A percentile compares a stretch with the other conserved stretches of the same genome.
These are phyloP conservation scores for Oryza punctata DNA, from an alignment of 176 grass and related monocot genomes.

Conservation along the genomic window DNA sequence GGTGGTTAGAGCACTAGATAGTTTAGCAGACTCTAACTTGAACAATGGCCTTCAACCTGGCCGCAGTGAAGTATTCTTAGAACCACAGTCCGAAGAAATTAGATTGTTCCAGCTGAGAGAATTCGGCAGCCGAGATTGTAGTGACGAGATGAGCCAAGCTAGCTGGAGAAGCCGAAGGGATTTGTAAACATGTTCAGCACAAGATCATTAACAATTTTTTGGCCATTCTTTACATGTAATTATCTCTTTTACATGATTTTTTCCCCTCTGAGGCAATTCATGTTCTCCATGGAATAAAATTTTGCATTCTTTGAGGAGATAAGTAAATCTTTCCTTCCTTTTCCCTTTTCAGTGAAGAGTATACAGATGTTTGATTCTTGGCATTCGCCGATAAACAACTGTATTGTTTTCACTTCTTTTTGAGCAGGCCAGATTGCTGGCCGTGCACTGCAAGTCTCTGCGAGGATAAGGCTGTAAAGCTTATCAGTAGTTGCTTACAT, in stretches of 20 bases:
- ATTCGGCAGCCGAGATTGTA: constrained; percentile 68
- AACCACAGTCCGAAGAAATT: constrained; percentile 88
- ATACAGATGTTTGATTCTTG: constrained; percentile 47
- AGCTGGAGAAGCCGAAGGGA: constrained; percentile 61
- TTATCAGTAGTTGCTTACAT: constrained; percentile 27
- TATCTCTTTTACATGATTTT: constrained; percentile 83
- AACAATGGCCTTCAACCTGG: constrained; percentile 85
- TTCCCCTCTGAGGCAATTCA: constrained; percentile 53
- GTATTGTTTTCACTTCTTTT: constrained; percentile 15
- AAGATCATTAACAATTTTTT: constrained; percentile 62
- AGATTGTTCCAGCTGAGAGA: constrained; percentile 88
- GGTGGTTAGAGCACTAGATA: constrained; percentile 96
- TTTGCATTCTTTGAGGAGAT: constrained; percentile 67
- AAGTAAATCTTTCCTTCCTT: constrained; percentile 37
- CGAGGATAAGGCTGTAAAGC: constrained; percentile 30
- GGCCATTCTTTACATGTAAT: constrained; percentile 87
- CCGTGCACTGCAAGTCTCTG: constrained; percentile 23
- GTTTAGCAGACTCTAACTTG: constrained; percentile 85
- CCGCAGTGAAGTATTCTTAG: constrained; percentile 81
- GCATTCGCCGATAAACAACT: constrained; percentile 24
- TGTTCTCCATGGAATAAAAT: constrained; percentile 56
- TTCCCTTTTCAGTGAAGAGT: constrained; percentile 35
- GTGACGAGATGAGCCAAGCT: constrained; percentile 72
- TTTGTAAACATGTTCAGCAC: constrained; percentile 64
- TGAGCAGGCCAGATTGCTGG: constrained; percentile 25